Evolutionary conservation across 805 yeast genomes (phyloP).

Genomic region (Phaffomyces opuntiae): DNA sequence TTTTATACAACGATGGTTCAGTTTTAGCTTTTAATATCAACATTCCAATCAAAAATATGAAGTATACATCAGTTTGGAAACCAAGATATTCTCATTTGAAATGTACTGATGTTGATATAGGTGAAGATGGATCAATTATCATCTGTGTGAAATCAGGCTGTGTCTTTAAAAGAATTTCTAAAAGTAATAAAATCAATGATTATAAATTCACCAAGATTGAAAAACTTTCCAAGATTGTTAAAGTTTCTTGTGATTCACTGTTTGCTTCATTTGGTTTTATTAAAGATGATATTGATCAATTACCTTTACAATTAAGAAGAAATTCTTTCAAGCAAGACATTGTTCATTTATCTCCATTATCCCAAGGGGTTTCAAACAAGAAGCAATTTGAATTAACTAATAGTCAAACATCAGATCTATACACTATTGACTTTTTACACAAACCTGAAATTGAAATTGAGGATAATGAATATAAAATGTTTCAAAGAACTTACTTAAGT

Average conservation of each 20-base stretch:
- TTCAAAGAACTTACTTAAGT: slow-evolving; percentile 7
- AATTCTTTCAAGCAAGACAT: slow-evolving; percentile 47
- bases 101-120: slow-evolving; percentile 62
- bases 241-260: slow-evolving; percentile 58
- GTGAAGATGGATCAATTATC: slow-evolving; percentile 61
- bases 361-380: slow-evolving; percentile 8
- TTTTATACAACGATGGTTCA: slow-evolving; percentile 52
- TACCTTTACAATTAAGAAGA: slow-evolving; percentile 46
- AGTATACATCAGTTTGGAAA: slow-evolving; percentile 50
- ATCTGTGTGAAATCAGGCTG: slow-evolving; percentile 66
- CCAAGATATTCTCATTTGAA: slow-evolving; percentile 51
- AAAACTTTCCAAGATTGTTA: slow-evolving; percentile 47
- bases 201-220: slow-evolving; percentile 50
- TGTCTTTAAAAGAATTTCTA: slow-evolving; percentile 34
- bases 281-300: slow-evolving; percentile 51
- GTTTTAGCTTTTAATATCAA: slow-evolving; percentile 28
- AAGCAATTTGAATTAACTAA: slow-evolving; percentile 16
- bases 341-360: slow-evolving; percentile 42
- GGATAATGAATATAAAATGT: slow-evolving; percentile 11
- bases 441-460: slow-evolving; percentile 9
- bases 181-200: slow-evolving; percentile 19
- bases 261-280: slow-evolving; percentile 64
- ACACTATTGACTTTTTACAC: slow-evolving; percentile 13
- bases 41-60: slow-evolving; percentile 29
- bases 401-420: slow-evolving; percentile 4